phyloP scores from a whole-genome alignment of 768 basidiomycete species.

The Tephrocybe rancida region DNA sequence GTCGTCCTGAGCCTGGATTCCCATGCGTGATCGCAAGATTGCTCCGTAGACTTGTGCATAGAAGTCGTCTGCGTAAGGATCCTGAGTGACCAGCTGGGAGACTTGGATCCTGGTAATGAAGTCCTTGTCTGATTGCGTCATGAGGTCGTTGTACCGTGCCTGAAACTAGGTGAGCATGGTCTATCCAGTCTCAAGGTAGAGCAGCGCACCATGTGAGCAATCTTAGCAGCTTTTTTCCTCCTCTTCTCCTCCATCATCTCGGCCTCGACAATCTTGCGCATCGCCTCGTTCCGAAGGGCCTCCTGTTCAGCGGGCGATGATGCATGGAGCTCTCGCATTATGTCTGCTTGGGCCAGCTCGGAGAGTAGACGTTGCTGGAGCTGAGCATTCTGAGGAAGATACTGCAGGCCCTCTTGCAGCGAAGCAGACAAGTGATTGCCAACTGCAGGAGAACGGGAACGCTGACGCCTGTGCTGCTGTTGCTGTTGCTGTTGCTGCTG shows the following conservation, averaged over 20 bases:
- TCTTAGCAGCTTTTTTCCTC: constrained; percentile 79
- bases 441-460: constrained; percentile 45
- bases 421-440: constrained; percentile 34
- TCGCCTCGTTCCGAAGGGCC: constrained; percentile 72
- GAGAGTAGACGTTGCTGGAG: constrained; percentile 77
- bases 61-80: constrained; percentile 98
- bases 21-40: constrained; percentile 77
- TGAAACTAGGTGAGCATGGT: constrained; percentile 29
- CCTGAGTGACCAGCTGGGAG: constrained; percentile 95
- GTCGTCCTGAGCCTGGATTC: constrained; percentile 70
- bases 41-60: constrained; percentile 97
- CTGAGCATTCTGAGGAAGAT: constrained; percentile 65
- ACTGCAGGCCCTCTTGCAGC: constrained; percentile 55
- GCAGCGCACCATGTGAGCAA: constrained; percentile 78
- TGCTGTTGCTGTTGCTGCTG: constrained; percentile 55
- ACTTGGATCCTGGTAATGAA: constrained; percentile 99
- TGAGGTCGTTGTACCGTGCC: constrained; percentile 92
- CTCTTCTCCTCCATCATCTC: constrained; percentile 88
- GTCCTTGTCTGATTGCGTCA: constrained; percentile 99
- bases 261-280: constrained; percentile 89
- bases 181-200: neutral
- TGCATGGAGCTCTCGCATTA: constrained; percentile 64
- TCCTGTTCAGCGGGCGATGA: constrained; percentile 64
- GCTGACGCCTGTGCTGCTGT: constrained; percentile 48
- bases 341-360: constrained; percentile 74